Percentiles rank a stretch among this genome's conserved stretches.
phyloP scores from a whole-genome alignment of 2,329 filamentous ascomycete genomes.

The Emericellopsis cladophorae region DNA sequence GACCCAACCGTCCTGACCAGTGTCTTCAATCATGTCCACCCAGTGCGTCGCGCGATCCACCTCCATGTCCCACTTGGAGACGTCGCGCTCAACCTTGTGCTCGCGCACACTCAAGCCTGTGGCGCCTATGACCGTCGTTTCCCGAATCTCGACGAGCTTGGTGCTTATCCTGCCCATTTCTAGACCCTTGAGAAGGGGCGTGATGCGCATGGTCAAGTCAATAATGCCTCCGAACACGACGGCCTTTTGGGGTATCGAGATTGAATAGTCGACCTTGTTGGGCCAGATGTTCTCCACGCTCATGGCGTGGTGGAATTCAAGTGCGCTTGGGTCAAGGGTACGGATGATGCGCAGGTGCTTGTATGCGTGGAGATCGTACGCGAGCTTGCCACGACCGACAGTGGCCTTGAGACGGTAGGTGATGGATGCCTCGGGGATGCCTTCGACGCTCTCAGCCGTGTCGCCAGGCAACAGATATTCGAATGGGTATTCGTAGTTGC shows the following conservation, averaged over 20 bases:
- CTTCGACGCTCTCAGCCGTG: constrained; percentile 80
- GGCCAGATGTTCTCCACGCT: constrained; percentile 96
- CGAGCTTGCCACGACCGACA: constrained; percentile 74
- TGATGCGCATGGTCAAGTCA: constrained; percentile 73
- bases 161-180: constrained; percentile 73
- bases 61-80: constrained; percentile 45
- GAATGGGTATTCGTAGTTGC: constrained; percentile 79
- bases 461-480: constrained; percentile 59
- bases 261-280: constrained; percentile 93
- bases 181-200: constrained; percentile 79
- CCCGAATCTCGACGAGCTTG: constrained; percentile 68
- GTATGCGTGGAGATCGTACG: constrained; percentile 71
- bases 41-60: constrained; percentile 49
- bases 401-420: constrained; percentile 88
- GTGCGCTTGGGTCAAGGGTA: constrained; percentile 61
- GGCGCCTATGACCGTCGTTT: constrained; percentile 41
- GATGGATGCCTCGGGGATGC: constrained; percentile 72
- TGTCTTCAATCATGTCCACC: constrained; percentile 56
- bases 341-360: constrained; percentile 70
- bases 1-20: constrained; percentile 52
- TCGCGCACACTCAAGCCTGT: constrained; percentile 35
- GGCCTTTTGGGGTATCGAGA: constrained; percentile 86
- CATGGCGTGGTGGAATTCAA: constrained; percentile 79
- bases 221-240: constrained; percentile 86
- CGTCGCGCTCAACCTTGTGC: constrained; percentile 51